Conservation (phyloP, 768 basidiomycete species). For the Stropharia rugosoannulata region DNA sequence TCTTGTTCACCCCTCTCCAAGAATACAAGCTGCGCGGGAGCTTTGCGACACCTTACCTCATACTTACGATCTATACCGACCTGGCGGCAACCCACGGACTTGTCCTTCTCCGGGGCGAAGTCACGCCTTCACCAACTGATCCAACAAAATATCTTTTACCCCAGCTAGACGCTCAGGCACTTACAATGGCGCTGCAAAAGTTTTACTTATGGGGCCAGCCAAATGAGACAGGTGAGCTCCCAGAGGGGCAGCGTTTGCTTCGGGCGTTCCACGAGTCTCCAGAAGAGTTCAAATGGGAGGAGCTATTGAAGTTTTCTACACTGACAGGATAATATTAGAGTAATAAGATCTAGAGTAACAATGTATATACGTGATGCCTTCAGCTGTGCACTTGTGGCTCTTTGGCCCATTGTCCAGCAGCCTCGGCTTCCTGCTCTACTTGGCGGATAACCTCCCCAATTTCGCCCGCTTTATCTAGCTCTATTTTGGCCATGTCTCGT, state of each 20-base stretch:
- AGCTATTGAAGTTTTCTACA: slow-evolving; percentile 58
- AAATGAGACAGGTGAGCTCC: slow-evolving; percentile 11
- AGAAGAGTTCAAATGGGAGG: slow-evolving; percentile 79
- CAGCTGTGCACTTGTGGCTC: slow-evolving; percentile 16
- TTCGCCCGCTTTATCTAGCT: slow-evolving; percentile 41
- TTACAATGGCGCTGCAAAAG: slow-evolving; percentile 78
- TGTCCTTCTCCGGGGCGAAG: slow-evolving; percentile 89
- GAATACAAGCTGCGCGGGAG: slow-evolving; percentile 87
- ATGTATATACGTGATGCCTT: too few species aligned
- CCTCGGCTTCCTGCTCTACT: slow-evolving; percentile 44
- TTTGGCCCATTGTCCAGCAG: slow-evolving; percentile 40
- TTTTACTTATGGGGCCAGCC: slow-evolving; percentile 73
- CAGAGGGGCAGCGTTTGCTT: slow-evolving; percentile 51
- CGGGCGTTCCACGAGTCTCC: slow-evolving; percentile 78
- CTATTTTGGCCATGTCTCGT: slow-evolving; percentile 47
- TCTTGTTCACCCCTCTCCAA: slow-evolving; percentile 89
- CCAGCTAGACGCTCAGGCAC: slow-evolving; percentile 82
- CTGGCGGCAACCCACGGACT: slow-evolving; percentile 74
- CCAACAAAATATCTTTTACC: slow-evolving; percentile 57
- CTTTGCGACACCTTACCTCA: slow-evolving; percentile 90
- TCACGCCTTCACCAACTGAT: slow-evolving; percentile 63
- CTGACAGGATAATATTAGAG: slow-evolving; percentile 18
- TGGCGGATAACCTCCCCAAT: slow-evolving; percentile 45
- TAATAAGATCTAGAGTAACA: too few species aligned
- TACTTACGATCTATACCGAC: slow-evolving; percentile 91